Evolutionary conservation across 768 basidiomycete species (phyloP).

Genomic region (Lepiota brunneoincarnata): DNA sequence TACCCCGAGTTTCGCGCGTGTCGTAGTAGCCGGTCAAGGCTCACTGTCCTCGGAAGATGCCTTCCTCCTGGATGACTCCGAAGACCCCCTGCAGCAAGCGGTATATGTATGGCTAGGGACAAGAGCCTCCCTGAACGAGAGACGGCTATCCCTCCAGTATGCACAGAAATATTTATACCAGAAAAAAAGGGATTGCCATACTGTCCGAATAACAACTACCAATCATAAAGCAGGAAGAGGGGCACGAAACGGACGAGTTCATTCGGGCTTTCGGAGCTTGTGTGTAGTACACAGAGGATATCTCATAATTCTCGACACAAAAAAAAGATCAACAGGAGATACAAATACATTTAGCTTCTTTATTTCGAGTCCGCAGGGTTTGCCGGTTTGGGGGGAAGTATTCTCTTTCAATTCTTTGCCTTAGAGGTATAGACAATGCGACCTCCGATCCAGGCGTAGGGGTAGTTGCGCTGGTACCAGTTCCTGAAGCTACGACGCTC

Average conservation of each 20-base stretch:
- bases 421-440: slow-evolving; percentile 43
- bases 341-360: not conserved
- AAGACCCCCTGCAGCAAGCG: slow-evolving; percentile 31
- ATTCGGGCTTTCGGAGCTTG: slow-evolving; percentile 23
- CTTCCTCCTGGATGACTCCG: slow-evolving; percentile 48
- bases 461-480: slow-evolving; percentile 91
- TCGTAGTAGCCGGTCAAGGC: slow-evolving; percentile 25
- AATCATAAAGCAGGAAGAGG: slow-evolving; percentile 54
- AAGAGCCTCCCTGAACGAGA: slow-evolving; percentile 42
- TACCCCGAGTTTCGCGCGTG: slow-evolving; percentile 32
- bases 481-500: slow-evolving; percentile 79
- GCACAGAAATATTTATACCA: slow-evolving; percentile 53
- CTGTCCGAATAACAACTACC: slow-evolving; percentile 30
- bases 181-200: slow-evolving; percentile 23
- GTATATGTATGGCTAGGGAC: slow-evolving; percentile 62
- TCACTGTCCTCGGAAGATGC: slow-evolving; percentile 47
- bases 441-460: slow-evolving; percentile 85
- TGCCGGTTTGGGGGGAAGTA: not conserved
- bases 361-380: not conserved
- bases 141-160: slow-evolving; percentile 51
- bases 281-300: not conserved
- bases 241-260: slow-evolving; percentile 49
- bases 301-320: not conserved
- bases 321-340: not conserved
- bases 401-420: not conserved